Percentiles rank a stretch among this genome's conserved stretches.
phyloP scores from a whole-genome alignment of 805 yeast genomes.

The Yamadazyma kitorensis region DNA sequence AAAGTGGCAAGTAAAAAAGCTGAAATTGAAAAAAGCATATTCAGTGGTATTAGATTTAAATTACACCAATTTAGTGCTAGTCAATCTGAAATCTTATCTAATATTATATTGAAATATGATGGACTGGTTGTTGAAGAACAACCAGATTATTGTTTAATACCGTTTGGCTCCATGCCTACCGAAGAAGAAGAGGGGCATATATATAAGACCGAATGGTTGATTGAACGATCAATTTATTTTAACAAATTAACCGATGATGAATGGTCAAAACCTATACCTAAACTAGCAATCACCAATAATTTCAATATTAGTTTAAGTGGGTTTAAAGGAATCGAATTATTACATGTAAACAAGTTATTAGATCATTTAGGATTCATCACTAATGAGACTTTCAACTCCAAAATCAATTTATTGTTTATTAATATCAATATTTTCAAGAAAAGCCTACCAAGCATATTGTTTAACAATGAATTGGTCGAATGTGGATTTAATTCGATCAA shows the following conservation, averaged over 20 bases:
- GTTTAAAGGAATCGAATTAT: slow-evolving; percentile 70
- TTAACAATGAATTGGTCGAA: slow-evolving; percentile 24
- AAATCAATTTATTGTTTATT: slow-evolving; percentile 56
- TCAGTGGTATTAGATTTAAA: slow-evolving; percentile 8
- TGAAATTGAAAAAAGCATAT: slow-evolving; percentile 5
- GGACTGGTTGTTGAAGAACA: slow-evolving; percentile 28
- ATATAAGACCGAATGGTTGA: slow-evolving; percentile 73
- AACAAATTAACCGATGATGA: slow-evolving; percentile 47
- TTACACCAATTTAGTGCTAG: slow-evolving; percentile 40
- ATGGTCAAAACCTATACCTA: slow-evolving; percentile 56
- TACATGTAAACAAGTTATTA: slow-evolving; percentile 68
- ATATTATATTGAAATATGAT: slow-evolving; percentile 44
- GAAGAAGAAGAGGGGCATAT: neutral
- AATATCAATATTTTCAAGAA: slow-evolving; percentile 46
- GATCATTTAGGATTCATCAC: slow-evolving; percentile 50
- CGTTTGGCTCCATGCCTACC: slow-evolving; percentile 13
- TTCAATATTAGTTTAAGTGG: slow-evolving; percentile 60
- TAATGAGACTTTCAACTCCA: slow-evolving; percentile 45
- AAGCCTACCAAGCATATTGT: slow-evolving; percentile 40
- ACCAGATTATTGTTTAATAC: slow-evolving; percentile 9
- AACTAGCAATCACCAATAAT: slow-evolving; percentile 5
- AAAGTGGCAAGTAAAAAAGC: neutral
- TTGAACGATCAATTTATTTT: slow-evolving; percentile 70
- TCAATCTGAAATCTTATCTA: slow-evolving; percentile 35
- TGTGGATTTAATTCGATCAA: slow-evolving; percentile 37